A percentile compares a stretch with the other conserved stretches of the same genome.
phyloP scores from a whole-genome alignment of 805 yeast genomes.

The Sugiyamaella smithiae region DNA sequence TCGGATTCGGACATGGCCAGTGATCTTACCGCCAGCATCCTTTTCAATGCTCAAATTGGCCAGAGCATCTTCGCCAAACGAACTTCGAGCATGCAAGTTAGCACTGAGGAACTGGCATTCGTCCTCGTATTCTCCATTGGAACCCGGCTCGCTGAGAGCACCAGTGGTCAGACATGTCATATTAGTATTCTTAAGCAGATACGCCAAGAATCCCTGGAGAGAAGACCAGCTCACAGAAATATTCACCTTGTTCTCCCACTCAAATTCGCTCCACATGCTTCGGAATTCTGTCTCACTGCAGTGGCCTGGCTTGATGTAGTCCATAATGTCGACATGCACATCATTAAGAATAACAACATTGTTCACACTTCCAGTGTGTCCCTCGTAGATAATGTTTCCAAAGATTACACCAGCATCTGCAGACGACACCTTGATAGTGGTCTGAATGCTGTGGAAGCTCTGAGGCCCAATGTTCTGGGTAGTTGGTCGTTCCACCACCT shows the following conservation, averaged over 20 bases:
- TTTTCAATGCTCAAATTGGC: conserved; percentile 94
- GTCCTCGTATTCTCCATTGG: conserved; percentile 30
- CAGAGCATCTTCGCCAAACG: conserved; percentile 96
- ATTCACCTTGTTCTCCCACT: conserved; percentile 98
- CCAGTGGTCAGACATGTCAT: conserved; percentile 93
- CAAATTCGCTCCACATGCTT: conserved; percentile 98
- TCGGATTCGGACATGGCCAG: conserved; percentile 94
- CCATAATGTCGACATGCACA: conserved; percentile 95
- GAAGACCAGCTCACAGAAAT: conserved; percentile 53
- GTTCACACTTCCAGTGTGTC: conserved; percentile 86
- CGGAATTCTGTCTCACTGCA: conserved; percentile 89
- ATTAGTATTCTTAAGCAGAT: conserved; percentile 76
- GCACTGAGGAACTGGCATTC: conserved; percentile 90
- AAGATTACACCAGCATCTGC: conserved; percentile 98
- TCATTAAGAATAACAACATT: conserved; percentile 91
- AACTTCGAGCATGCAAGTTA: conserved; percentile 83
- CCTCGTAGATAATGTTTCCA: conserved; percentile 96
- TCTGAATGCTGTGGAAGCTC: conserved; percentile 86
- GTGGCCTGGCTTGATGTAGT: conserved; percentile 92
- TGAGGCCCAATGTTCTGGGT: conserved; percentile 94
- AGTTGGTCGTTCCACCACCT: conserved; percentile 87
- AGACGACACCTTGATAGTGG: conserved; percentile 89
- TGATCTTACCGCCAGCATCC: conserved; percentile 66
- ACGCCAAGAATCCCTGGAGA: conserved; percentile 74
- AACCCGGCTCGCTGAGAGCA: conserved; percentile 46